Evolutionary conservation across 2,329 filamentous ascomycete species (phyloP).

Genomic region (Aspergillus novofumigatus): DNA sequence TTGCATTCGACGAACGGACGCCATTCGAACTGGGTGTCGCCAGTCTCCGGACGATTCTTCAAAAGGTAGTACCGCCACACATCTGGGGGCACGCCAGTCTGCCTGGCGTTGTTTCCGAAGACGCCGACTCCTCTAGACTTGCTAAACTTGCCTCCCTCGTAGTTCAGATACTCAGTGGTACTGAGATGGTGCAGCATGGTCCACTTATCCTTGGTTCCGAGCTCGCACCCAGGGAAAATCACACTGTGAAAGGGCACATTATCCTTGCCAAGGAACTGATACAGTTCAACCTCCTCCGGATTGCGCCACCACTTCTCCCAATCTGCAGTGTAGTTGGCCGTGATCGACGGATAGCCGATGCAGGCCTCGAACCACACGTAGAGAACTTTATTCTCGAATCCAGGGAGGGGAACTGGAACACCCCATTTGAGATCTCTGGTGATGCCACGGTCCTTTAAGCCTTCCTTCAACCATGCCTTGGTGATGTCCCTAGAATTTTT

Average conservation of each 20-base stretch:
- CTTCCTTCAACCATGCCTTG: conserved; percentile 59
- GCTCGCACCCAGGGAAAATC: conserved; percentile 82
- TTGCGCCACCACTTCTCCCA: conserved; percentile 97
- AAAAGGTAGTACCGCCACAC: conserved; percentile 95
- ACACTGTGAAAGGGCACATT: conserved; percentile 85
- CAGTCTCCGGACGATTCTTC: conserved; percentile 76
- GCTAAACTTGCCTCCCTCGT: conserved; percentile 86
- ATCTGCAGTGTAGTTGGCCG: conserved; percentile 77
- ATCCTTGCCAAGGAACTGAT: conserved; percentile 95
- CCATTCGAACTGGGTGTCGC: conserved; percentile 90
- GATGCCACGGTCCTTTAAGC: conserved; percentile 80
- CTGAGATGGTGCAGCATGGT: conserved; percentile 85
- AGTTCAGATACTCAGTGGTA: conserved; percentile 85
- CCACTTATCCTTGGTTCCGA: conserved; percentile 82
- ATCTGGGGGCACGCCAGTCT: conserved; percentile 77
- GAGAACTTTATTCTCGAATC: conserved; percentile 73
- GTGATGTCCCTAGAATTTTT: conserved; percentile 44
- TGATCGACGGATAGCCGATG: conserved; percentile 94
- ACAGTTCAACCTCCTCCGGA: conserved; percentile 79
- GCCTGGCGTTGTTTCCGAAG: conserved; percentile 83
- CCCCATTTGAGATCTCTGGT: conserved; percentile 94
- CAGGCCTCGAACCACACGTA: conserved; percentile 94
- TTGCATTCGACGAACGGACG: conserved; percentile 75
- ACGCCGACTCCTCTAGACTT: conserved; percentile 88
- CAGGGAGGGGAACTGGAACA: conserved; percentile 56